These are phyloP conservation scores for Cytospora leucostoma DNA, from an alignment of 2,329 filamentous ascomycete genomes.

Conservation along the genomic window DNA sequence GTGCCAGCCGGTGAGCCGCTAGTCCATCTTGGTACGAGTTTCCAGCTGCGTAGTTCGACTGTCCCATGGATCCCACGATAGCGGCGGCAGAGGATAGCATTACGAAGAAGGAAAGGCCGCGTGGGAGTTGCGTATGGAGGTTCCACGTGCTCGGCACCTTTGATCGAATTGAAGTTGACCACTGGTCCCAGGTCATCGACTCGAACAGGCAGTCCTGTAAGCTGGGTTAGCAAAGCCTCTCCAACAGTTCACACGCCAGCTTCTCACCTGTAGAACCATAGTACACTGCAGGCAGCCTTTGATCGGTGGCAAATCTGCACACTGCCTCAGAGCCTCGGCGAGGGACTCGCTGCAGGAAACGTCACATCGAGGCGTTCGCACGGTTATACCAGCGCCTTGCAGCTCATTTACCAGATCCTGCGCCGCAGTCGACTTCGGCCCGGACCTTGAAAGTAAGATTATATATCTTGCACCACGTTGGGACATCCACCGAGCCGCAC, in stretches of 20 bases:
- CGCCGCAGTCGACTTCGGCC: slow-evolving; percentile 25
- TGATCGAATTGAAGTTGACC: slow-evolving; percentile 8
- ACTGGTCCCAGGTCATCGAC: slow-evolving; percentile 23
- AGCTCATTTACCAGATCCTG: slow-evolving; percentile 33
- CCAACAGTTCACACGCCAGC: no score
- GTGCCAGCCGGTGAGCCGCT: slow-evolving; percentile 27
- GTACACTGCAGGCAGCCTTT: slow-evolving; percentile 43
- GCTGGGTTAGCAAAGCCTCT: no score
- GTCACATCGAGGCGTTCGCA: slow-evolving; percentile 35
- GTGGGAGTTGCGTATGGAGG: slow-evolving; percentile 29
- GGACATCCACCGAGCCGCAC: background rate
- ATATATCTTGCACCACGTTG: background rate
- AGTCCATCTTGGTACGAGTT: slow-evolving; percentile 39
- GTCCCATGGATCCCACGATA: slow-evolving; percentile 17
- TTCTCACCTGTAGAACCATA: slow-evolving; percentile 14
- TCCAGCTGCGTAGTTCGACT: slow-evolving; percentile 22
- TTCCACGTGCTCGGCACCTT: slow-evolving; percentile 25
- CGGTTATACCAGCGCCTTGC: slow-evolving; percentile 29
- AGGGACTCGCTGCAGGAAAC: slow-evolving; percentile 36
- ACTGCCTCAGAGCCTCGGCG: slow-evolving; percentile 30
- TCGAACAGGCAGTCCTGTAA: slow-evolving; percentile 21
- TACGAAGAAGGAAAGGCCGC: slow-evolving; percentile 28
- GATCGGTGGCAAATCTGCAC: slow-evolving; percentile 34
- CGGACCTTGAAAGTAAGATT: slow-evolving; percentile 30
- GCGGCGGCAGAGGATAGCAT: slow-evolving; percentile 23